Conservation (phyloP, 495 filamentous ascomycete genomes). For the Xylaria scruposa region DNA sequence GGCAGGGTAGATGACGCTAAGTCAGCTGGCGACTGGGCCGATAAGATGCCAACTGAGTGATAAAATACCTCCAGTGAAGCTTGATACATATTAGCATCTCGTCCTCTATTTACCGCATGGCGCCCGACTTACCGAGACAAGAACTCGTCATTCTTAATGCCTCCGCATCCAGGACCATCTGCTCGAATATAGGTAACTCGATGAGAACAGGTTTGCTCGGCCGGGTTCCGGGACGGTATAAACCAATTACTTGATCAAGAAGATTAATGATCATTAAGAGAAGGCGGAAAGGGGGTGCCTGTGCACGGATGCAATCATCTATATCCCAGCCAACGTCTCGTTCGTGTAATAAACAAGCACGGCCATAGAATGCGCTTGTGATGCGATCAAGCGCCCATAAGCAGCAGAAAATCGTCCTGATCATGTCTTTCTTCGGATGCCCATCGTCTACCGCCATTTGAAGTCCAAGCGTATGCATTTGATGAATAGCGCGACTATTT, state of each 20-base stretch:
- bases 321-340: constrained; percentile 64
- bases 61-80: constrained; percentile 73
- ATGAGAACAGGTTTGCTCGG: constrained; percentile 50
- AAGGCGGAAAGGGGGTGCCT: constrained; percentile 53
- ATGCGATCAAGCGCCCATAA: constrained; percentile 73
- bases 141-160: constrained; percentile 47
- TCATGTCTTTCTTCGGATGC: constrained; percentile 35
- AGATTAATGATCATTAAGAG: constrained; percentile 57
- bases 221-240: constrained; percentile 67
- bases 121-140: constrained; percentile 53
- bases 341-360: constrained; percentile 70
- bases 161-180: constrained; percentile 60
- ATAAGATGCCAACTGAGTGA: constrained; percentile 71
- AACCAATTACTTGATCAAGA: constrained; percentile 68
- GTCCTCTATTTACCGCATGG: neutral
- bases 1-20: constrained; percentile 55
- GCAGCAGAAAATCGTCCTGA: constrained; percentile 65
- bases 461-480: constrained; percentile 70
- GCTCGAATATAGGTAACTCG: constrained; percentile 71
- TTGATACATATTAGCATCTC: constrained; percentile 36
- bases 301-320: constrained; percentile 55
- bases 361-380: constrained; percentile 66
- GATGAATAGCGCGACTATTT: constrained; percentile 54
- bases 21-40: constrained; percentile 44
- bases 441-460: constrained; percentile 56